Evolutionary conservation across 139 green algal genomes (phyloP), one percentile per base, ranked within the genome.

Genomic region (Coelastrella sp.): DNA sequence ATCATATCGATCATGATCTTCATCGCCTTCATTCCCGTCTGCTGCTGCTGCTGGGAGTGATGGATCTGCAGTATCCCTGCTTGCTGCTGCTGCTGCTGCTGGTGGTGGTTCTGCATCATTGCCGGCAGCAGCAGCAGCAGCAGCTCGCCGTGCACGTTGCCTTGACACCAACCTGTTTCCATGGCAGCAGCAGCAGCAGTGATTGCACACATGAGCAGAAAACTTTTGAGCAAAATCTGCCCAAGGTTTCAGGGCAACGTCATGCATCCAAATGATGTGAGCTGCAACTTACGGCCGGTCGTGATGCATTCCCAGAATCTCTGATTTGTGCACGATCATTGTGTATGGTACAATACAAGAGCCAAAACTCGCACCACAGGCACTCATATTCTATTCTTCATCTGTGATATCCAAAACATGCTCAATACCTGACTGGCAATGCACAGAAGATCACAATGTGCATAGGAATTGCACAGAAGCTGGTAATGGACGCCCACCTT

Each of bases 11-110:
- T 21, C n/a, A 27, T 11, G 17, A 34, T 15, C 66, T 8, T 74
- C 66, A 17, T 30, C 66, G 6, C 50, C 66, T 11, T 48, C 66
- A 17, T 40, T 6, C 5, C 62, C 62, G n/a, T 17, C 57, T 40
- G n/a, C 62, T 19, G 25, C 62, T 19, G 68, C 68, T 77, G 68
- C 68, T 59, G 68, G n/a, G n/a, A n/a, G n/a, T n/a, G n/a, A n/a
- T n/a, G n/a, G n/a, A n/a, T n/a, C n/a, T n/a, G n/a, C n/a, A n/a
- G n/a, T n/a, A n/a, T n/a, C n/a, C n/a, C n/a, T n/a, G n/a, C 62
- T 38, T 17, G 11, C n/a, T 41, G n/a, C 68, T 59, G 68, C 68
- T 19, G 68, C 68, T 77, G 68, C 68, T 59, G 68, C n/a, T n/a
- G n/a, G n/a, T n/a, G n/a, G n/a, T n/a, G n/a, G n/a, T n/a, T n/a